Evolutionary conservation across 768 basidiomycete species (phyloP), one percentile per base, ranked within the genome.

Genomic region (Psilocybe cubensis): DNA sequence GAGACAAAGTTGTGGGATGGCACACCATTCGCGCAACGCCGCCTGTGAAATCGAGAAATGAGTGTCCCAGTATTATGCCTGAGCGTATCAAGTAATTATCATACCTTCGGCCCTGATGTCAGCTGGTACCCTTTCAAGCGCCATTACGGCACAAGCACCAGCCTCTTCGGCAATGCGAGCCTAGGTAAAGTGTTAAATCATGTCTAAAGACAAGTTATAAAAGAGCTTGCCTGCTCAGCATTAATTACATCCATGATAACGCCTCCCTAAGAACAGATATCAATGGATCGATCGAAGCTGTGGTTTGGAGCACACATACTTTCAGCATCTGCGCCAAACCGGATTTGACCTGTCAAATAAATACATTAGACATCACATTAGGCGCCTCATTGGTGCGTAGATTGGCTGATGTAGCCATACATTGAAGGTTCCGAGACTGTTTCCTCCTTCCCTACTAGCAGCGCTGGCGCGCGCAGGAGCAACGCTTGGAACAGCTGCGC

Each of bases 101-200:
- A 46, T 27, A 79, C 78, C 96, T 70, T 92, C 79, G 17, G 82
- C 82, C 59, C 96, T 84, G 68, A 99, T 98, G 69, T 98, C 94
- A 11, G 96, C 95, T 9, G 96, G 96, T 3, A 99, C 93, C 56
- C 95, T 82, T 73, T 97, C 94, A 28, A 96, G 83, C 3, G 94
- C 94, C 96, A 99, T 98, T 60, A 99, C 96, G 57, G 96, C 96
- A 70, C 93, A 94, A 6, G 96, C 96, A 44, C 96, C 96, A 8
- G 96, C 96, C 69, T 95, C 94, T 70, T 98, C 96, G 43, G 96
- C 96, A 65, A 98, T 95, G 59, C 91, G 90, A 57, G 96, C 96
- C 89, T 96, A 62, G 68, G 66, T 35, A 62, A 66, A 64, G 52
- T 58, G 57, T 31, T 24, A 23, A 51, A 51, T 63, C 23, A 47